phyloP scores from a whole-genome alignment of 2,329 filamentous ascomycete species.

The Fusarium beomiforme region DNA sequence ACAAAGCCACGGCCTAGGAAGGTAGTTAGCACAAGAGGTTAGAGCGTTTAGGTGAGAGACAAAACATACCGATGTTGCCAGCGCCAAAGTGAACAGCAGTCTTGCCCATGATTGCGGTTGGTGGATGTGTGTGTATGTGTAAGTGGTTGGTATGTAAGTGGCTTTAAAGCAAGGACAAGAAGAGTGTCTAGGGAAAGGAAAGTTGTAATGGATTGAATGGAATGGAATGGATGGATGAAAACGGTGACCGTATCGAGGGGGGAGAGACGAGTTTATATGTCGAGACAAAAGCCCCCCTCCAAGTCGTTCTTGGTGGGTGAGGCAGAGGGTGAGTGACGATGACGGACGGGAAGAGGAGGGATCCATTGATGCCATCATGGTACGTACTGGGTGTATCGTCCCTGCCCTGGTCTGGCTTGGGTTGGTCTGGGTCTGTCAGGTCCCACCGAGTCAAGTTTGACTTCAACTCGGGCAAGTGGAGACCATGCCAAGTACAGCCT shows the following conservation, averaged over 20 bases:
- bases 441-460: conserved; percentile 7
- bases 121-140: conserved; percentile 14
- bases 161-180: background rate
- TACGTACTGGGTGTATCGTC: conserved; percentile 18
- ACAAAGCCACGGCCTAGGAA: conserved; percentile 77
- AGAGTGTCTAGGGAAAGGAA: background rate
- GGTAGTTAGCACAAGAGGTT: conserved; percentile 13
- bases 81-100: conserved; percentile 88
- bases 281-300: conserved; percentile 18
- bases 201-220: background rate
- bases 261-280: conserved; percentile 39
- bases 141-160: background rate
- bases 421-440: background rate
- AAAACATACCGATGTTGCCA: conserved; percentile 77
- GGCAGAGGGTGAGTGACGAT: conserved; percentile 18
- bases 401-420: background rate
- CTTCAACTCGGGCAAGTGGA: conserved; percentile 13
- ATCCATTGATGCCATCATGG: conserved; percentile 21
- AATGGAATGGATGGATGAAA: conserved; percentile 21
- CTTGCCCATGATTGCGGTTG: conserved; percentile 55
- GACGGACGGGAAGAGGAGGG: conserved; percentile 17
- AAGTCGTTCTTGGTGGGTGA: conserved; percentile 4
- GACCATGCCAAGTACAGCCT: conserved; percentile 2
- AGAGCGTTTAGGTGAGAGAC: conserved; percentile 20
- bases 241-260: conserved; percentile 32